Evolutionary conservation across 108 stramenopile species (phyloP).

Genomic region (Pinguiococcus pyrenoidosus): DNA sequence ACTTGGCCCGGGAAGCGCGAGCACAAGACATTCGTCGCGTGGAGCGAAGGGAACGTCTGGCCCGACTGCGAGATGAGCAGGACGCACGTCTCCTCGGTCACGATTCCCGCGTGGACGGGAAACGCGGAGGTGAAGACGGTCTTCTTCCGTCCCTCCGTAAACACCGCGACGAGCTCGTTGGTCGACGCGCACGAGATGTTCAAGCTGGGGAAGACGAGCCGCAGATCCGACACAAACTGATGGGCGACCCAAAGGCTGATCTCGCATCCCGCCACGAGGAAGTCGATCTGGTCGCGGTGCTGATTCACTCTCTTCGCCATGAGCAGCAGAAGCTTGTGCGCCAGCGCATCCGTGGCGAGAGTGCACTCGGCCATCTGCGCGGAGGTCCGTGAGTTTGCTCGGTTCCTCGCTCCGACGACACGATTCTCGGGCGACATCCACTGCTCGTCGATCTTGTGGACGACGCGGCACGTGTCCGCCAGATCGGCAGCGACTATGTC

Average conservation of each 20-base stretch:
- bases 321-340: no score
- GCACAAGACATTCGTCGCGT: slow-evolving; percentile 10
- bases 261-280: slow-evolving; percentile 61
- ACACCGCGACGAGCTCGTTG: slow-evolving; percentile 62
- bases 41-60: slow-evolving; percentile 21
- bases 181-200: slow-evolving; percentile 42
- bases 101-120: neutral
- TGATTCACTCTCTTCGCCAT: no score
- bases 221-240: slow-evolving; percentile 59
- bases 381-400: no score
- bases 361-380: no score
- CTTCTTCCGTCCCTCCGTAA: neutral
- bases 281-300: slow-evolving; percentile 32
- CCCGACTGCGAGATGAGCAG: slow-evolving; percentile 19
- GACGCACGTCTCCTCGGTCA: neutral
- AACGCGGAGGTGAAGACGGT: slow-evolving; percentile 1
- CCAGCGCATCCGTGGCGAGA: no score
- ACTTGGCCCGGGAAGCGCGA: slow-evolving; percentile 3
- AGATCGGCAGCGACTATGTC: no score
- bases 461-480: no score
- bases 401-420: no score
- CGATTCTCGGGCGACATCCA: no score
- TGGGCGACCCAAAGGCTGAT: slow-evolving; percentile 65
- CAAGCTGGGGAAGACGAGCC: slow-evolving; percentile 55
- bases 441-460: neutral